Evolutionary conservation across 495 filamentous ascomycete genomes (phyloP).

Genomic region (Xylaria curta): DNA sequence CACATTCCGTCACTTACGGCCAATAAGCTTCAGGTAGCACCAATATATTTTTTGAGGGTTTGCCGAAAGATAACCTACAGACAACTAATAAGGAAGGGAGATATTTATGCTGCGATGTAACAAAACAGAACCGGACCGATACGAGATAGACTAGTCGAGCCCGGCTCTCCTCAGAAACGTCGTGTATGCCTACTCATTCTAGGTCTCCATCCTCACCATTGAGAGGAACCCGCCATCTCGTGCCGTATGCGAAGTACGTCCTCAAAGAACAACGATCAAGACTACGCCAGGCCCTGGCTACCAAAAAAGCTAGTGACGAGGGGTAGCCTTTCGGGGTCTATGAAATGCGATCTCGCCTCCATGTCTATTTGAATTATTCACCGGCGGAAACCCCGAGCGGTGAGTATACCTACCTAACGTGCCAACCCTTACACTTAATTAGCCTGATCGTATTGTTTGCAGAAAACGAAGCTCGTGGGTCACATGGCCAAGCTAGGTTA

Average conservation of each 20-base stretch:
- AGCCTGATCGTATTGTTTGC: conserved; percentile 14
- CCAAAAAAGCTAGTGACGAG: conserved; percentile 4
- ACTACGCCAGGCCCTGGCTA: not conserved
- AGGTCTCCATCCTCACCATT: not conserved
- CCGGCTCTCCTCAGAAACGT: not conserved
- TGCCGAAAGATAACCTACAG: conserved; percentile 11
- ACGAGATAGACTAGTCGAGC: conserved; percentile 18
- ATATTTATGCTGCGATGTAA: conserved; percentile 26
- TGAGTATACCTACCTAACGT: conserved; percentile 9
- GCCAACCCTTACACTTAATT: conserved; percentile 1
- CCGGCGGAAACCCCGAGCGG: not conserved
- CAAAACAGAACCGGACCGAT: conserved; percentile 27
- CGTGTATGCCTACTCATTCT: conserved; percentile 1
- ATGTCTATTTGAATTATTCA: not conserved
- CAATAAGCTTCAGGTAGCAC: conserved; percentile 20
- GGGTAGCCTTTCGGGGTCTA: not conserved
- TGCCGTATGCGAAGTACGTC: not conserved
- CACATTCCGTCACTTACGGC: conserved; percentile 16
- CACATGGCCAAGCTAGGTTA: conserved; percentile 10
- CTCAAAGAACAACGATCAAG: conserved; percentile 1
- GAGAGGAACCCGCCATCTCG: not conserved
- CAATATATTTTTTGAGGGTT: conserved; percentile 10
- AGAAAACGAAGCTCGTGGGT: conserved; percentile 4
- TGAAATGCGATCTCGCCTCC: not conserved
- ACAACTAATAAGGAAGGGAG: conserved; percentile 2